phyloP scores from a whole-genome alignment of 108 stramenopile species.

The Cyclotella kingstonii region DNA sequence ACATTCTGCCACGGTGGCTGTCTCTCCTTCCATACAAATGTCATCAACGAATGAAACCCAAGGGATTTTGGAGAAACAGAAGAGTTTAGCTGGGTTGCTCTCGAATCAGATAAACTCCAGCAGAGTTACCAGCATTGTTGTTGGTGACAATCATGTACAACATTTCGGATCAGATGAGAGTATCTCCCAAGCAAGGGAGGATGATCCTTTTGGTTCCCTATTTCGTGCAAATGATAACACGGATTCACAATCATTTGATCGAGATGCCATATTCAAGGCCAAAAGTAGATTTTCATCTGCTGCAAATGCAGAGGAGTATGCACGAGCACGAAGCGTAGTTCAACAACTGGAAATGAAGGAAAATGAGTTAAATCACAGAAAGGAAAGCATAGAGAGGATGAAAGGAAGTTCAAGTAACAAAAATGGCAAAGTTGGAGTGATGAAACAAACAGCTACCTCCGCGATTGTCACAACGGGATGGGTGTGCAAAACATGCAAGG shows the following conservation, averaged over 20 bases:
- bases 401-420: background rate
- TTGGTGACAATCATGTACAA: background rate
- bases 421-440: constrained; percentile 2
- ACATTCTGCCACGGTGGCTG: constrained; percentile 1
- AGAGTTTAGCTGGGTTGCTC: constrained; percentile 20
- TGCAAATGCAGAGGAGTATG: constrained; percentile 72
- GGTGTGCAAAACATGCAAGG: constrained; percentile 55
- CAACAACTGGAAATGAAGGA: constrained; percentile 65
- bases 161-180: background rate
- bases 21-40: background rate
- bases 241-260: constrained; percentile 1
- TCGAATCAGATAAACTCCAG: background rate
- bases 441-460: background rate
- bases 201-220: constrained; percentile 28
- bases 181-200: background rate
- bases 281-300: constrained; percentile 74
- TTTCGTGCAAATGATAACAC: constrained; percentile 1
- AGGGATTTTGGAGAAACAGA: constrained; percentile 44
- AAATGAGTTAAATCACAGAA: constrained; percentile 21
- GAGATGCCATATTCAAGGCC: constrained; percentile 42
- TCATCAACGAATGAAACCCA: background rate
- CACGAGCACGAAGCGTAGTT: constrained; percentile 48
- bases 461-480: constrained; percentile 49
- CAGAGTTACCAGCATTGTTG: background rate
- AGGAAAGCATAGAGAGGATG: constrained; percentile 24